A percentile compares a stretch with the other conserved stretches of the same genome.
These are phyloP conservation scores for Rhododendron molle DNA, from an alignment of 148 eudicot genomes.

Conservation along the genomic window DNA sequence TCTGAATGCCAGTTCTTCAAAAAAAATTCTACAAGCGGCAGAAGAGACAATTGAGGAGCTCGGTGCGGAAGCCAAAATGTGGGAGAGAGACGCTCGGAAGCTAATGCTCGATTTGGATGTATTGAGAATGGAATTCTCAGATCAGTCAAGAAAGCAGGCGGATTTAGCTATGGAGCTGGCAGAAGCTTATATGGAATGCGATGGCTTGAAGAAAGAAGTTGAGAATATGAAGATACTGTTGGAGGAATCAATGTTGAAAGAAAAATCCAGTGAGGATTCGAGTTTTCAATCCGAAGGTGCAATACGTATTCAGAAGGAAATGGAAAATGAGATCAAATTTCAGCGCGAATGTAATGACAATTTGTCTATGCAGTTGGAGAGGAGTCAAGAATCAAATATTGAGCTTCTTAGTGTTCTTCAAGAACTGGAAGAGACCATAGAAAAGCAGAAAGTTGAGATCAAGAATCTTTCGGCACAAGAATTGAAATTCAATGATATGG, in stretches of 20 bases:
- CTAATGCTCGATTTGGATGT: conserved; percentile 56
- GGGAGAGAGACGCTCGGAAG: conserved; percentile 79
- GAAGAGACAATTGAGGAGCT: conserved; percentile 71
- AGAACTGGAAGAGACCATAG: conserved; percentile 79
- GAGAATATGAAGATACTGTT: conserved; percentile 42
- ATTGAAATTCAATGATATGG: conserved; percentile 22
- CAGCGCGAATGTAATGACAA: conserved; percentile 53
- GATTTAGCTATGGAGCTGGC: conserved; percentile 64
- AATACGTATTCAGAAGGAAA: conserved; percentile 43
- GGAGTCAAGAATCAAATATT: conserved; percentile 78
- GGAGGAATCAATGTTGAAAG: conserved; percentile 33
- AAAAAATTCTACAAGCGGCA: conserved; percentile 62
- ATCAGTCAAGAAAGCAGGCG: conserved; percentile 52
- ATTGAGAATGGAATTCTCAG: conserved; percentile 48
- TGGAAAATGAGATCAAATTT: conserved; percentile 63
- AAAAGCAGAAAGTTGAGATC: conserved; percentile 71
- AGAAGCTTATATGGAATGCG: conserved; percentile 49
- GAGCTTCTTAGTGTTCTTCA: conserved; percentile 80
- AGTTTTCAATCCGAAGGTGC: conserved; percentile 31
- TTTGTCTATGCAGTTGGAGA: conserved; percentile 59
- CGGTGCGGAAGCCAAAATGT: conserved; percentile 63
- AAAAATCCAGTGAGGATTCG: conserved; percentile 26
- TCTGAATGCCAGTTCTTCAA: conserved; percentile 46
- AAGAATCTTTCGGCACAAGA: conserved; percentile 51
- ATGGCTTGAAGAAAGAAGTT: conserved; percentile 55